These are phyloP conservation scores for Cadophora sp. DNA, from an alignment of 2,329 filamentous ascomycete genomes.

Conservation along the genomic window DNA sequence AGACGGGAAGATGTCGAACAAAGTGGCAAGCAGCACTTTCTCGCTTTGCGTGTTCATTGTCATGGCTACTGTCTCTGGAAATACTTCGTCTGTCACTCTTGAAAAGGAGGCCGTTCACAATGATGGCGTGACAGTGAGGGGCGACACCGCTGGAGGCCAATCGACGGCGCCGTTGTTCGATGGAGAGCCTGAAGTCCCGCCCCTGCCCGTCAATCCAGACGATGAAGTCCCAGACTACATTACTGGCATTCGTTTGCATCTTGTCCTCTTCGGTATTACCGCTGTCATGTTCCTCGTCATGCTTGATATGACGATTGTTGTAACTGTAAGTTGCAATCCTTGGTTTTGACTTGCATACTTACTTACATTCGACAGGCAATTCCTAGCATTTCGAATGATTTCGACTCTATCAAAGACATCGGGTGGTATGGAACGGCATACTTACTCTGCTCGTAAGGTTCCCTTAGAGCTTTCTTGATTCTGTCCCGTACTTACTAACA, in stretches of 20 bases:
- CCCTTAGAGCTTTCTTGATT: not conserved
- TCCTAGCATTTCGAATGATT: slow-evolving; percentile 47
- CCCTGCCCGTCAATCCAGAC: not conserved
- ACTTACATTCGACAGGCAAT: slow-evolving; percentile 39
- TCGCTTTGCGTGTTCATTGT: not conserved
- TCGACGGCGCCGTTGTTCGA: not conserved
- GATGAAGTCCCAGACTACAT: slow-evolving; percentile 20
- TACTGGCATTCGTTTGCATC: slow-evolving; percentile 26
- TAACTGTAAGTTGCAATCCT: slow-evolving; percentile 19
- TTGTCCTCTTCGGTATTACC: slow-evolving; percentile 31
- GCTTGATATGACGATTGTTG: slow-evolving; percentile 51
- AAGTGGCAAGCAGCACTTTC: not conserved
- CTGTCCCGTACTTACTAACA: not conserved
- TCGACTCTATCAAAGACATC: slow-evolving; percentile 46
- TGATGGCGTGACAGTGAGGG: not conserved
- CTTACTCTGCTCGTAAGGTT: slow-evolving; percentile 39
- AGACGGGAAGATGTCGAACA: not conserved
- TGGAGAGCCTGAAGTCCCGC: not conserved
- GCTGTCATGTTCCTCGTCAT: slow-evolving; percentile 37
- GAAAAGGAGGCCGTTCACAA: not conserved
- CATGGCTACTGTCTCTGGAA: not conserved
- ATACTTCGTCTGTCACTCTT: not conserved
- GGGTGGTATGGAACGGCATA: slow-evolving; percentile 48
- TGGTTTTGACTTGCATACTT: slow-evolving; percentile 25
- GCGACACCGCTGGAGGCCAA: not conserved